phyloP scores from a whole-genome alignment of 1,284 basidiomycete species.

The Fomitopsis palustris region DNA sequence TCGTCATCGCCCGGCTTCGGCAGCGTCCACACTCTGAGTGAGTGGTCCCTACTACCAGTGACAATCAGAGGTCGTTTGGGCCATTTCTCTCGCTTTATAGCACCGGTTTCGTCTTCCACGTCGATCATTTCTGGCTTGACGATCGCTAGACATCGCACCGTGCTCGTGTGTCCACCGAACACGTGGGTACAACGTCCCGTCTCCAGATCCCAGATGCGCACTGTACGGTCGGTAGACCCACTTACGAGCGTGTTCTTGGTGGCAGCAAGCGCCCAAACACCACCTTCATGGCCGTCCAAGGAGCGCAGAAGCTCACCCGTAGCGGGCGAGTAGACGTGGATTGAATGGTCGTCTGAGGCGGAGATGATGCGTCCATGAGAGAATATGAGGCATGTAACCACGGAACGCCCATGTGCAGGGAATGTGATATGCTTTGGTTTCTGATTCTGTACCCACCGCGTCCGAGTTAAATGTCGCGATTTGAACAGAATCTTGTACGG shows the following conservation, averaged over 20 bases:
- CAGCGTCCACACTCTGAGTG: slow-evolving; percentile 86
- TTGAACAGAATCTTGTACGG: slow-evolving; percentile 88
- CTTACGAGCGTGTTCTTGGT: slow-evolving; percentile 86
- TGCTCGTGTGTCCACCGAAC: slow-evolving; percentile 92
- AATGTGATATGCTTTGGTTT: slow-evolving; percentile 77
- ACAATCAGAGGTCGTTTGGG: slow-evolving; percentile 87
- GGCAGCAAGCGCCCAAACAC: slow-evolving; percentile 91
- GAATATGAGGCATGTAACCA: slow-evolving; percentile 93
- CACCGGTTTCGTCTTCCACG: slow-evolving; percentile 57
- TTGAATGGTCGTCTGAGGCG: slow-evolving; percentile 91
- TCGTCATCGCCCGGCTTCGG: slow-evolving; percentile 77
- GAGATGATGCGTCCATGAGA: slow-evolving; percentile 92
- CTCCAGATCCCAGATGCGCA: slow-evolving; percentile 88
- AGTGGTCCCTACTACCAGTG: slow-evolving; percentile 90
- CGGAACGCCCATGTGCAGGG: slow-evolving; percentile 82
- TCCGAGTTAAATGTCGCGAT: slow-evolving; percentile 74
- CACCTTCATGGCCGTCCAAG: slow-evolving; percentile 89
- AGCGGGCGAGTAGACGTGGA: slow-evolving; percentile 84
- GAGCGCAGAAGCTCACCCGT: slow-evolving; percentile 74
- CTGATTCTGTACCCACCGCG: slow-evolving; percentile 74
- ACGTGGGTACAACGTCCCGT: slow-evolving; percentile 83
- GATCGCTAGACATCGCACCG: slow-evolving; percentile 87
- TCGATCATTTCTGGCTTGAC: slow-evolving; percentile 84
- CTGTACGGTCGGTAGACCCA: slow-evolving; percentile 91
- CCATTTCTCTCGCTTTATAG: slow-evolving; percentile 68